Evolutionary conservation across 306 rosid species (phyloP).

Genomic region (Malus fusca): DNA sequence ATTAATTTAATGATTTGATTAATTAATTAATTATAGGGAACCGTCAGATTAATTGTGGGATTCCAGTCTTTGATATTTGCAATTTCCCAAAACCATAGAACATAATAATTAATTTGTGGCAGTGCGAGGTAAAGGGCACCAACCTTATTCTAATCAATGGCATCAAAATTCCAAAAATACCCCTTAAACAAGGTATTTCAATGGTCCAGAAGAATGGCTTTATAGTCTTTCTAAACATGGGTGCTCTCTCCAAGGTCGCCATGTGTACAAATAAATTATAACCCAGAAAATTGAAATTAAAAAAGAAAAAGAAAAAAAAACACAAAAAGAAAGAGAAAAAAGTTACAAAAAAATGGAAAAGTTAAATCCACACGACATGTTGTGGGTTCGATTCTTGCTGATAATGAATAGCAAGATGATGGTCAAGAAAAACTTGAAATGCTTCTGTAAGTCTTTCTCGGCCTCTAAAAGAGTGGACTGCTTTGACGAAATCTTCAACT

Average conservation of each 20-base stretch:
- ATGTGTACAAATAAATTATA: neutral
- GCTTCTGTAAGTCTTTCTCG: accelerated
- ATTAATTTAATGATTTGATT: neutral
- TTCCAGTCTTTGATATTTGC: conserved; percentile 14
- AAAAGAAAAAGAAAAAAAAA: neutral
- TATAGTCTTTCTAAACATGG: neutral
- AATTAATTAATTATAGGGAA: neutral
- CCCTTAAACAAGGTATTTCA: neutral
- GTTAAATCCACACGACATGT: too few relatives aligned
- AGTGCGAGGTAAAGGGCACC: neutral
- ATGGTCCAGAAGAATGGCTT: neutral
- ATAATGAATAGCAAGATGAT: too few relatives aligned
- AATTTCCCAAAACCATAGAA: neutral
- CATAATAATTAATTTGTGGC: neutral
- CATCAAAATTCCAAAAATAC: neutral
- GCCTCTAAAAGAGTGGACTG: accelerated
- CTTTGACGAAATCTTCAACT: accelerated
- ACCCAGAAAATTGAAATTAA: neutral
- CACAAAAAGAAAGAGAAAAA: neutral
- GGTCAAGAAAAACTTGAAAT: too few relatives aligned
- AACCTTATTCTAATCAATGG: neutral
- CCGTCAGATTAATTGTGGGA: conserved; percentile 6
- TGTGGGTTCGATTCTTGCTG: accelerated
- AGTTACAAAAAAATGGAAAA: neutral
- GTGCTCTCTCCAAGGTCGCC: conserved; percentile 13